Evolutionary conservation across 345 rosid species (phyloP).

Genomic region (Geranium rotundifolium): DNA sequence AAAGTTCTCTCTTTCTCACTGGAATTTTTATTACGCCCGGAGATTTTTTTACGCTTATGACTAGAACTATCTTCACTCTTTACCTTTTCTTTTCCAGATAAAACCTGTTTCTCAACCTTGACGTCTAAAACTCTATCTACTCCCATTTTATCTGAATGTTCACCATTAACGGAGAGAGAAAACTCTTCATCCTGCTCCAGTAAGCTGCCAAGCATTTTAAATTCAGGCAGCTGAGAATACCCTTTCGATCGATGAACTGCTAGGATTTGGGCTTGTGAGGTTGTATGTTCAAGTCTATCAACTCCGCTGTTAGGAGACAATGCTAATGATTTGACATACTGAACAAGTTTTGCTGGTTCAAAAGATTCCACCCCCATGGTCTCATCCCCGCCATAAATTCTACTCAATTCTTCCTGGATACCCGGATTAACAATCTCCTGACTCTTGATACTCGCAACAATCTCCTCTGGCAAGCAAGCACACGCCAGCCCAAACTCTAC

Average conservation of each 20-base stretch:
- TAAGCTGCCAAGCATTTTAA: slow-evolving; percentile 30
- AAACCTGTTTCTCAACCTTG: slow-evolving; percentile 16
- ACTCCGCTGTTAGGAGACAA: slow-evolving; percentile 20
- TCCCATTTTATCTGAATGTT: slow-evolving; percentile 9
- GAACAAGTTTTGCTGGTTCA: slow-evolving; percentile 42
- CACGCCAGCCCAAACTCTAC: slow-evolving; percentile 66
- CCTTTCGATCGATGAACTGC: slow-evolving; percentile 69
- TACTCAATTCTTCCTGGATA: slow-evolving; percentile 30
- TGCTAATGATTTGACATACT: slow-evolving; percentile 36
- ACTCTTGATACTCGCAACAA: slow-evolving; percentile 25
- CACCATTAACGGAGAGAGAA: slow-evolving; percentile 16
- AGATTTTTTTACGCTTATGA: slow-evolving; percentile 23
- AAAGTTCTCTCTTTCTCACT: slow-evolving; percentile 49
- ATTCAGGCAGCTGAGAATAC: slow-evolving; percentile 39
- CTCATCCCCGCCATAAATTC: slow-evolving; percentile 37
- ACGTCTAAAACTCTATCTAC: slow-evolving; percentile 15
- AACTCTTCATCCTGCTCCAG: slow-evolving; percentile 36
- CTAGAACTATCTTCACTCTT: slow-evolving; percentile 17
- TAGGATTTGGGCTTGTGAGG: slow-evolving; percentile 38
- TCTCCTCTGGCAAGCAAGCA: slow-evolving; percentile 45
- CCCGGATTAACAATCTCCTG: slow-evolving; percentile 57
- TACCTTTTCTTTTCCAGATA: slow-evolving; percentile 19
- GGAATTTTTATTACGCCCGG: slow-evolving; percentile 14
- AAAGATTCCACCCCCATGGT: slow-evolving; percentile 33
- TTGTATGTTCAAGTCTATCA: slow-evolving; percentile 40